Conservation (phyloP, 2,329 filamentous ascomycete species). For the Aspergillus ibericus region DNA sequence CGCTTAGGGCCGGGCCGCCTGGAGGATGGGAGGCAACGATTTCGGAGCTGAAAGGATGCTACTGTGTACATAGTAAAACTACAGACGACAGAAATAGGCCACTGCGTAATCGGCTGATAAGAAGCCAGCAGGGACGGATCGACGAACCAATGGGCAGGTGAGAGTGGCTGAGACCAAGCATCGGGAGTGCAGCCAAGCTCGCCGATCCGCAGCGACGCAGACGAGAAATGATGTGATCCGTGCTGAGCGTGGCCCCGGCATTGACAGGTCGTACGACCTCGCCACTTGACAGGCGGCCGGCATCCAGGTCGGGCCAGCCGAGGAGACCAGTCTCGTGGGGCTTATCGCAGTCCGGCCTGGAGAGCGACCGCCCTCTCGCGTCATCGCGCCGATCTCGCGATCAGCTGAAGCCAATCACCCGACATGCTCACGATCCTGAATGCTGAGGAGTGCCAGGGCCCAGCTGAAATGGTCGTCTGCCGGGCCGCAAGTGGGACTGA, state of each 20-base stretch:
- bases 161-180: background rate
- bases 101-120: background rate
- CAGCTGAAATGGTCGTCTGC: background rate
- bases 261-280: background rate
- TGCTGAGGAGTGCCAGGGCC: background rate
- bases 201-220: background rate
- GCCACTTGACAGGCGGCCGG: background rate
- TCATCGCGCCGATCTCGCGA: slow-evolving; percentile 1
- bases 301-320: background rate
- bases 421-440: background rate
- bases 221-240: background rate
- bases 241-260: background rate
- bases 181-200: background rate
- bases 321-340: background rate
- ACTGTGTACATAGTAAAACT: no score
- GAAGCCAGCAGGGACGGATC: background rate
- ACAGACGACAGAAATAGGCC: background rate
- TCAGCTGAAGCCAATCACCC: background rate
- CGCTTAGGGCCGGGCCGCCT: background rate
- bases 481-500: background rate
- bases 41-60: background rate
- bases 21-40: background rate
- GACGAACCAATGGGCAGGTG: background rate
- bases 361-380: background rate
- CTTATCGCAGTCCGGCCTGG: background rate